phyloP scores from a whole-genome alignment of 371 early-diverging fungal genomes.

The Lichtheimia hyalospora region DNA sequence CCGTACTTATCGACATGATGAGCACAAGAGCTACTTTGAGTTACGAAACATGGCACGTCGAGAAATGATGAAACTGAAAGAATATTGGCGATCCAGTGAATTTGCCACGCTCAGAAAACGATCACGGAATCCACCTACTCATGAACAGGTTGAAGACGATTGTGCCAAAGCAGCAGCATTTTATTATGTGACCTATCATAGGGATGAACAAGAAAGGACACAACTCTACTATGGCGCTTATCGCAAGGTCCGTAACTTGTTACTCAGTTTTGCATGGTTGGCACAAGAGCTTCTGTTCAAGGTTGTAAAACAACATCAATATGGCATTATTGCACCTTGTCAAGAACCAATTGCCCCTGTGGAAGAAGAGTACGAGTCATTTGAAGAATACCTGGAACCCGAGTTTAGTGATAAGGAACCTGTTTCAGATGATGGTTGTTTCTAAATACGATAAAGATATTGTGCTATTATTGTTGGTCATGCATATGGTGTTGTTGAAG shows the following conservation, averaged over 20 bases:
- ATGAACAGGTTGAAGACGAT: background rate
- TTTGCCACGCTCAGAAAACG: conserved; percentile 8
- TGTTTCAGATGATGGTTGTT: too few species aligned
- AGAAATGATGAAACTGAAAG: conserved; percentile 3
- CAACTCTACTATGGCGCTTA: conserved; percentile 17
- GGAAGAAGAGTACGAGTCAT: too few species aligned
- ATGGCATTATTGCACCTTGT: too few species aligned
- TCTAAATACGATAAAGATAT: too few species aligned
- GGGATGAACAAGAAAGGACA: conserved; percentile 11
- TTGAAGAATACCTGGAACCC: too few species aligned
- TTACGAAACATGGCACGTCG: background rate
- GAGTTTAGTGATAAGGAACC: too few species aligned
- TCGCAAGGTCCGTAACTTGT: conserved; percentile 14
- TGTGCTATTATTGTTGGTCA: too few species aligned
- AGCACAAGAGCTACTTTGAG: conserved; percentile 5
- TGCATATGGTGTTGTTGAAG: too few species aligned
- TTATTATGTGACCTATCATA: conserved; percentile 71
- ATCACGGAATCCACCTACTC: conserved; percentile 7
- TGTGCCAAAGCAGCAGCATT: conserved; percentile 68
- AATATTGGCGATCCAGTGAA: conserved; percentile 1
- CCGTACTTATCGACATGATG: conserved; percentile 21
- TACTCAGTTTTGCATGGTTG: too few species aligned
- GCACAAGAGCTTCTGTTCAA: too few species aligned
- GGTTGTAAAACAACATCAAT: too few species aligned
- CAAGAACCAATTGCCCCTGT: too few species aligned